These are phyloP conservation scores for Aureobasidium subglaciale DNA, from an alignment of 2,329 filamentous ascomycete genomes.

Conservation along the genomic window DNA sequence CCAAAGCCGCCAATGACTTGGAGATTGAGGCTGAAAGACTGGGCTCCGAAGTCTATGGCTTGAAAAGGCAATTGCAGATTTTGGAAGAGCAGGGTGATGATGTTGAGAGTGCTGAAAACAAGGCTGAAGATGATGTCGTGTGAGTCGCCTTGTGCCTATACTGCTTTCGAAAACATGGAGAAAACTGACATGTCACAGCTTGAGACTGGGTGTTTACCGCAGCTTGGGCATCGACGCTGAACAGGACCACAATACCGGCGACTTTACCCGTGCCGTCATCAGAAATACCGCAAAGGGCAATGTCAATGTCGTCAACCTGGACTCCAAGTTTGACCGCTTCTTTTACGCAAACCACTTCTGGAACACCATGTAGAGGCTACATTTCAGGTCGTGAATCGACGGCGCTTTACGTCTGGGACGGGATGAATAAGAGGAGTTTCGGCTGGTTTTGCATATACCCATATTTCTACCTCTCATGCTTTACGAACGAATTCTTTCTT, in stretches of 20 bases:
- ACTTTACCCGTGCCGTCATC: constrained; percentile 79
- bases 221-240: constrained; percentile 87
- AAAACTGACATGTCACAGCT: constrained; percentile 31
- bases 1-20: constrained; percentile 82
- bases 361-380: constrained; percentile 69
- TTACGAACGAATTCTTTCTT: too few relatives aligned
- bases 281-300: constrained; percentile 81
- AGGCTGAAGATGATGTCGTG: constrained; percentile 42
- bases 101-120: constrained; percentile 48
- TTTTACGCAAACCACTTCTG: constrained; percentile 97
- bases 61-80: constrained; percentile 69
- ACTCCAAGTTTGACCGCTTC: constrained; percentile 81
- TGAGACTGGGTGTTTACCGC: constrained; percentile 86
- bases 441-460: too few relatives aligned
- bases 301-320: constrained; percentile 89
- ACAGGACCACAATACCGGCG: constrained; percentile 62
- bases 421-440: too few relatives aligned
- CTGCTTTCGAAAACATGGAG: background rate
- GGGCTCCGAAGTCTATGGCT: constrained; percentile 65
- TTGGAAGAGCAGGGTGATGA: constrained; percentile 83
- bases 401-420: background rate
- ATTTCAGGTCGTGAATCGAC: too few relatives aligned
- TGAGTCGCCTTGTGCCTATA: constrained; percentile 25
- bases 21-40: constrained; percentile 95
- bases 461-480: too few relatives aligned